Evolutionary conservation across 768 basidiomycete species (phyloP), one percentile per base, ranked within the genome.

Genomic region (Paxillus involutus): DNA sequence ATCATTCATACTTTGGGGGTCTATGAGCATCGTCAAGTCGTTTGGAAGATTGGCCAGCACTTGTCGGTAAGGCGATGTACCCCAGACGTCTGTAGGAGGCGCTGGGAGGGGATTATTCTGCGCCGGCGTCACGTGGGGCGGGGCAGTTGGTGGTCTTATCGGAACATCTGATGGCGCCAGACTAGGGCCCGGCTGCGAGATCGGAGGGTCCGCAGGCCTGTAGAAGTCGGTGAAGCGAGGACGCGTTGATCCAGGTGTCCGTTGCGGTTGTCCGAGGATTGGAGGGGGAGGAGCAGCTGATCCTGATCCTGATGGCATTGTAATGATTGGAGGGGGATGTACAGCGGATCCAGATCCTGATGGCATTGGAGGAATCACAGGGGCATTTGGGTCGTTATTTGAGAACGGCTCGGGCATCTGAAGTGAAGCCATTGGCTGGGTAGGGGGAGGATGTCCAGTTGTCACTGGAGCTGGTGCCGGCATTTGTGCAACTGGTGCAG

Each of bases 21-120:
- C 63, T 9, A 62, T 44, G 9, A 65, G 49, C 3, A 52, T 49
- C 0, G 64, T 5, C 73, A 70, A 45, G 2, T 79, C 77, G 42
- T 75, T 73, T 1, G 80, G 83, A 16, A 86, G 77, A 49, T 77
- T 76, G 13, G 58, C 51, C 6, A 86, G 71, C 0, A 88, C 66
- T 1, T 72, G 68, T 48, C 79, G 77, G 64, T 87, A 87, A 0
- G 84, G 84, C 0, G 83, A 75, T 26, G 70, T 68, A 12, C 79
- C 75, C 66, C 84, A 86, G 8, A 89, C 51, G 62, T 89, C 82
- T 30, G 70, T 69, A 0, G 89, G 89, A 0, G 82, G 86, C 3
- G 64, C 54, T 0, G 89, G 89, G 9, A 90, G 80, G 5, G 86
- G 87, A 63, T 91, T 87, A 16, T 51, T 48, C 40, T 39, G 21